Evolutionary conservation across 495 filamentous ascomycete species (phyloP), one percentile per base, ranked within the genome.

Genomic region (Xylaria venustula): DNA sequence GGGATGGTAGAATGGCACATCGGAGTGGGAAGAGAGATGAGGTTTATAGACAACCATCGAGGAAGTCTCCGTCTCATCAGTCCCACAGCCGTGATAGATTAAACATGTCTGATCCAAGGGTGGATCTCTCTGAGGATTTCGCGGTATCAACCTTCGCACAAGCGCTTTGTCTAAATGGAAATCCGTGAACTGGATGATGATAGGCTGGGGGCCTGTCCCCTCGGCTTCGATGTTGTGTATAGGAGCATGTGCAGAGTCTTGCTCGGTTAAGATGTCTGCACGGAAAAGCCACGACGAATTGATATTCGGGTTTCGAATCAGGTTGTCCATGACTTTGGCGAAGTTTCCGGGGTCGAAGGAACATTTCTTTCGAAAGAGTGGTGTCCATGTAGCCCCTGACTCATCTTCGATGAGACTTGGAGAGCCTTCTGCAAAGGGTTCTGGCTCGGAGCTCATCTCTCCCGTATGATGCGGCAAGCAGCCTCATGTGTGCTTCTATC

Each of bases 1-100:
- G 6, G 93, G 93, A 67, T 96, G 91, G 68, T 98, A 98, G 75
- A 85, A 96, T 7, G 93, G 93, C 47, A 92, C 81, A 17, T 88
- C 83, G 15, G 80, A 76, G 9, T 79, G 73, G 0, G 77, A 72
- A 23, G 79, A 66, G 14, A 86, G 82, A 71, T 96, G 92, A 26
- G 93, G 90, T 25, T 89, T 79, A 68, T 93, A 95, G 19, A 94
- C 71, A n/a, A 94, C 83, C 42, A 97, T 74, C 12, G 80, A 83
- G 41, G 59, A 56, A 19, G 34, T 69, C 66, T 64, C 65, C 45
- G 59, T 47, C 15, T 67, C 63, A 44, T 37, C 32, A 45, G 71
- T 67, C 2, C 47, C 54, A 19, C 26, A 56, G 22, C 61, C 58
- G 56, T 74, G 70, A 55, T 87, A 91, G 54, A 93, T 79, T 58